Base-by-base conservation (phyloP, 495 filamentous ascomycete species). In the Aspergillus cristatus region DNA sequence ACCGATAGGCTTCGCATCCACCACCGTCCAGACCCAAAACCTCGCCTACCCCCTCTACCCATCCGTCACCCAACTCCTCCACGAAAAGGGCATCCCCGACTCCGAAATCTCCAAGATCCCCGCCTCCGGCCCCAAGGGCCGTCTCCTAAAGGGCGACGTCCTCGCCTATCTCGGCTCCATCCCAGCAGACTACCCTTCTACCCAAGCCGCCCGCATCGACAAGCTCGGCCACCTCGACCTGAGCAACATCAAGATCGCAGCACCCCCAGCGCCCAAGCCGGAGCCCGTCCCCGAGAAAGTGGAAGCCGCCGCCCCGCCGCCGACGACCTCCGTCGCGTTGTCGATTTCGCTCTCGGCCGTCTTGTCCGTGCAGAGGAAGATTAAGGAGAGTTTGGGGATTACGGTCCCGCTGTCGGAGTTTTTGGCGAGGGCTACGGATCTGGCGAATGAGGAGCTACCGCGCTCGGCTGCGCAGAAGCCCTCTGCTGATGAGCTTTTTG, bases 101-200 rank as follows among this genome's bases (percentile, higher is more conserved):
- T 78, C 78, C 16, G 84, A 82, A 42, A 62, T 82, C 18, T 71
- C 79, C 57, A 79, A 82, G 51, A 96, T 98, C 55, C 82, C 77
- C 14, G 79, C 86, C 7, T 89, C 81, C 18, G 91, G 91, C 12
- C 91, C 91, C 24, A 83, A 80, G 57, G 88, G 89, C 32, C 81
- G 93, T 33, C 68, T 98, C 29, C 72, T 98, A 24, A 98, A 98
- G 65, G 91, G 91, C 33, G 91, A 98, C 55, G 85, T 98, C 7
- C 76, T 98, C 31, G 87, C 87, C 20, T 91, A 90, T 56, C 64
- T 97, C 11, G 91, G 93, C 35, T 63, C 63, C 38, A 83, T 95
- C 48, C 60, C 79, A 31, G 59, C 76, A 28, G 65, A 75, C 15
- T 83, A 83, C 49, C 79, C 87, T 6, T 64, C 74, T n/a, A 67